A percentile compares a stretch with the other conserved stretches of the same genome.
These are phyloP conservation scores for Cystobasidium ongulense DNA, from an alignment of 768 basidiomycete genomes.

Conservation along the genomic window DNA sequence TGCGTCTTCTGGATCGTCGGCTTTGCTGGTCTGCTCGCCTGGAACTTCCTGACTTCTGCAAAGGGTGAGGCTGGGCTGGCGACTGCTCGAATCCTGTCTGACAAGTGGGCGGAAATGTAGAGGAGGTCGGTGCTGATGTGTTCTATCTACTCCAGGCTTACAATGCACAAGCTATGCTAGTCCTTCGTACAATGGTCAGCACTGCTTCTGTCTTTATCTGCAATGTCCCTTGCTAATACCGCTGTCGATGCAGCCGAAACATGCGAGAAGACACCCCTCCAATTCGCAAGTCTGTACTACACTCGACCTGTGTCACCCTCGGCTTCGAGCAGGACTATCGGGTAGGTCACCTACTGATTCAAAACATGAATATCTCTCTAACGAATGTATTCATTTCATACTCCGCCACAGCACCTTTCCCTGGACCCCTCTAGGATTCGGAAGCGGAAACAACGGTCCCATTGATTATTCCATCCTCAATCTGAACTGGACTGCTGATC, in stretches of 20 bases:
- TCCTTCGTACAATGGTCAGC: background rate
- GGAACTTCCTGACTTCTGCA: conserved; percentile 27
- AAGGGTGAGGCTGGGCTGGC: conserved; percentile 1
- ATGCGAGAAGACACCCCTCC: conserved; percentile 23
- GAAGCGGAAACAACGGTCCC: conserved; percentile 14
- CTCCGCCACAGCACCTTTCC: conserved; percentile 25
- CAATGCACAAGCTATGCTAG: conserved; percentile 19
- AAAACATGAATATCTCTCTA: background rate
- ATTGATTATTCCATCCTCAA: conserved; percentile 29
- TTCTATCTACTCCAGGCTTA: background rate
- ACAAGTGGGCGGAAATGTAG: background rate
- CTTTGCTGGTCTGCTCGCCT: conserved; percentile 8
- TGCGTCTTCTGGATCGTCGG: conserved; percentile 13
- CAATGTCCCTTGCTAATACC: too few relatives aligned
- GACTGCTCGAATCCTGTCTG: background rate
- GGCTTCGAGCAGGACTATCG: conserved; percentile 9
- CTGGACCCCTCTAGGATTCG: conserved; percentile 25
- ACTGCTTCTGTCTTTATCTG: background rate
- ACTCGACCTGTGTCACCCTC: background rate
- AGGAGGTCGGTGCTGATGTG: background rate
- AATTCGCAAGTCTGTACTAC: conserved; percentile 25
- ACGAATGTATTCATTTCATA: background rate
- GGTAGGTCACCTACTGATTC: background rate
- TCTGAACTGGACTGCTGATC: conserved; percentile 28
- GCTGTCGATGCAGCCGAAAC: background rate